phyloP scores from a whole-genome alignment of 1,284 basidiomycete species.

The Ceratobasidium sp. region DNA sequence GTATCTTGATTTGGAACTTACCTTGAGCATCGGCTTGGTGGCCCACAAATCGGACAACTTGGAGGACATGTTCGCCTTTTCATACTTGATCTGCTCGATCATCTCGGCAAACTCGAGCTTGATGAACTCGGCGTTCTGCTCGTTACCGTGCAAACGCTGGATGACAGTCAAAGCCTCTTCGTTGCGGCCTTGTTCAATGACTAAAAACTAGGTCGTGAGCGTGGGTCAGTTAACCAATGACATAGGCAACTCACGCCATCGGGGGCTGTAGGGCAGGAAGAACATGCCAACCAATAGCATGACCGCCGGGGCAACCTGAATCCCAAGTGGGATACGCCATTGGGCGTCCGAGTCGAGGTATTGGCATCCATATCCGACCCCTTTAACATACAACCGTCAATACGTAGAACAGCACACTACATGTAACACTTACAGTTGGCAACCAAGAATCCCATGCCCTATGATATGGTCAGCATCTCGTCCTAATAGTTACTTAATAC shows the following conservation, averaged over 20 bases:
- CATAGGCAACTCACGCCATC: slow-evolving; percentile 43
- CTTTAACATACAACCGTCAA: slow-evolving; percentile 24
- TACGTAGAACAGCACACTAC: not conserved
- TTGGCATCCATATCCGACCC: slow-evolving; percentile 54
- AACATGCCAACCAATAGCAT: slow-evolving; percentile 51
- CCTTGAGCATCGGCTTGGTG: slow-evolving; percentile 45
- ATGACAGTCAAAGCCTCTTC: slow-evolving; percentile 49
- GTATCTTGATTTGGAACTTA: not conserved
- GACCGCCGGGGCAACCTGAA: slow-evolving; percentile 47
- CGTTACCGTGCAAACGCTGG: slow-evolving; percentile 48
- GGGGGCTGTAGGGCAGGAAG: slow-evolving; percentile 57
- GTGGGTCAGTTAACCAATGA: not conserved
- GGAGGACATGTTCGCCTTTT: slow-evolving; percentile 43
- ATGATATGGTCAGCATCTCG: not conserved
- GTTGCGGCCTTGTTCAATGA: slow-evolving; percentile 50
- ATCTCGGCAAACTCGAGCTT: slow-evolving; percentile 51
- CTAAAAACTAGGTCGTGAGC: not conserved
- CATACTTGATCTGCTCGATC: slow-evolving; percentile 48
- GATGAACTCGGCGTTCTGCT: slow-evolving; percentile 48
- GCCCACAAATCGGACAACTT: slow-evolving; percentile 44
- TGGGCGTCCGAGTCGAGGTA: slow-evolving; percentile 51
- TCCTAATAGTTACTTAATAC: not conserved
- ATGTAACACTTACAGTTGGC: slow-evolving; percentile 48
- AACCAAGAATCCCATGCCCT: slow-evolving; percentile 50
- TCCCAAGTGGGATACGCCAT: slow-evolving; percentile 49